phyloP scores from a whole-genome alignment of 352 stramenopile species.

The Pythium periplocum region DNA sequence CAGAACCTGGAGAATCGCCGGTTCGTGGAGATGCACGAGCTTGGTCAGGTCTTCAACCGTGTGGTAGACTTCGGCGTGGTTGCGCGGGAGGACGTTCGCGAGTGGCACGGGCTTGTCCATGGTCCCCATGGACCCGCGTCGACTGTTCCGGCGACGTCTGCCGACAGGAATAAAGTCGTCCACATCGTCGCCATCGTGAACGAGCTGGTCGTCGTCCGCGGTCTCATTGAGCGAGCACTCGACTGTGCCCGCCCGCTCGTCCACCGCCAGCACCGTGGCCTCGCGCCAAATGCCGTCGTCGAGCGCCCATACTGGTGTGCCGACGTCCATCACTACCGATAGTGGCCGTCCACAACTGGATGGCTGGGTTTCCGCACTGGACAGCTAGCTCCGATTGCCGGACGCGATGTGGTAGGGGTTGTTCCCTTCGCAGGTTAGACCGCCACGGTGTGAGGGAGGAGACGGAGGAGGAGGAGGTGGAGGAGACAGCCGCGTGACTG shows the following conservation, averaged over 20 bases:
- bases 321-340: constrained; percentile 49
- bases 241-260: constrained; percentile 33
- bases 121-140: constrained; percentile 34
- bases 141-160: constrained; percentile 42
- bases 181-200: constrained; percentile 18
- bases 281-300: constrained; percentile 66
- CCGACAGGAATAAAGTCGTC: constrained; percentile 41
- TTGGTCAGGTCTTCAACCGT: constrained; percentile 86
- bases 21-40: constrained; percentile 88
- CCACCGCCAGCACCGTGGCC: constrained; percentile 47
- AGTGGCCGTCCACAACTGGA: no score
- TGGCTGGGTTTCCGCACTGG: no score
- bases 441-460: no score
- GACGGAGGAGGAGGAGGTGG: no score
- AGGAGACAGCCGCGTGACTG: no score
- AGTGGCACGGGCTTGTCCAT: constrained; percentile 24
- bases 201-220: constrained; percentile 17
- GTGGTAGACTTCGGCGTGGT: constrained; percentile 56
- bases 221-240: constrained; percentile 50
- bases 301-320: constrained; percentile 72
- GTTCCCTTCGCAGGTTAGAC: no score
- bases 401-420: no score
- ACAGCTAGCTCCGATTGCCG: no score
- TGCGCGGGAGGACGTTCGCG: constrained; percentile 49
- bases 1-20: constrained; percentile 87